Base-by-base conservation (phyloP, 2,329 filamentous ascomycete species). In the Phyllachora maydis region DNA sequence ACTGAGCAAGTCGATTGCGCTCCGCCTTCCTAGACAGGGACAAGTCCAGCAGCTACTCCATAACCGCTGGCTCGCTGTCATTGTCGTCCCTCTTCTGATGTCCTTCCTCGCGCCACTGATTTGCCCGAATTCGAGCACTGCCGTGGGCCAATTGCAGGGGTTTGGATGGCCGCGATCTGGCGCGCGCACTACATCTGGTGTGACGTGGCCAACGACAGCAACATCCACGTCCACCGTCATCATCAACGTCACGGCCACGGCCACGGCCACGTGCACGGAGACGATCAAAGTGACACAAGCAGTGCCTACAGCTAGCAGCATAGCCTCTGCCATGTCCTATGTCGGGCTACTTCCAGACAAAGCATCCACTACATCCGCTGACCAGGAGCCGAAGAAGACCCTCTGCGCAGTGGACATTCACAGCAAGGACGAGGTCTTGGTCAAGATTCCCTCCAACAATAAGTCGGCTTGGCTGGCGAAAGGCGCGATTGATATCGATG, bases 401-500 rank as follows among this genome's bases (percentile, higher is more conserved):
- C 33, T 52, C n/a, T 64, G 57, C 38, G 50, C 50, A 2, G 56
- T 52, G 8, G 47, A 56, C 26, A 35, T 54, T 9, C 36, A 50
- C 28, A 50, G 55, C 27, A 46, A 49, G 25, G 54, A 56, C 26
- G 54, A 63, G 28, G 55, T 70, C 15, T 38, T 67, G 23, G 51
- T 70, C 23, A 56, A 52, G 23, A 56, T 70, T 8, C 55, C 61
- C 3, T 43, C 48, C 22, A 45, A 39, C 21, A 57, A 48, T 35
- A 68, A 57, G 40, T 52, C 50, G 21, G 47, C 46, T 14, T 70
- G 64, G 63, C 48, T 67, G 21, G 48, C 54, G 4, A 63, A 56
- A 34, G 55, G 62, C 16, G 65, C 65, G 16, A 54, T 71, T 29
- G 48, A 53, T 24, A 54, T 71, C 24, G 54, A 59, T 13, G 59